These are phyloP conservation scores for Cutaneotrichosporon mucoides DNA, from an alignment of 1,284 basidiomycete species.

Conservation along the genomic window DNA sequence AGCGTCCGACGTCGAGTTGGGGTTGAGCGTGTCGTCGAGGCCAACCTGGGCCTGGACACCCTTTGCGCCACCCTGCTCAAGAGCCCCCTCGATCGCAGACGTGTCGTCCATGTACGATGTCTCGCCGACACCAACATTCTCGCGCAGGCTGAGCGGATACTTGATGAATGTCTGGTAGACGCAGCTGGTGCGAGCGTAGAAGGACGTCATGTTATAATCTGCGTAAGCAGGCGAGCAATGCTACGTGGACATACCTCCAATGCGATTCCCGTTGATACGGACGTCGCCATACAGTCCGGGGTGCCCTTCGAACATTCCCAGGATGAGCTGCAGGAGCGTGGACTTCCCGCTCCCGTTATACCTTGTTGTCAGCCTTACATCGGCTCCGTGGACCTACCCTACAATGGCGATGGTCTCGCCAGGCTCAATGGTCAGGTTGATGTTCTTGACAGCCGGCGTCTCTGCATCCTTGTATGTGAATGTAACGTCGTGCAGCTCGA, in stretches of 20 bases:
- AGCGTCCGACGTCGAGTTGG: background rate
- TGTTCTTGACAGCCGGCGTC: background rate
- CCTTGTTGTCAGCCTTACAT: background rate
- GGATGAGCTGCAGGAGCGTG: slow-evolving; percentile 59
- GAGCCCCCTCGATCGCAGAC: slow-evolving; percentile 57
- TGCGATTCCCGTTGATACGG: slow-evolving; percentile 62
- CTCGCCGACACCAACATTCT: slow-evolving; percentile 73
- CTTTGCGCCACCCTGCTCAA: slow-evolving; percentile 63
- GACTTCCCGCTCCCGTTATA: slow-evolving; percentile 13
- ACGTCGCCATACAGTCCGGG: slow-evolving; percentile 53
- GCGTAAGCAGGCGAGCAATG: too few relatives aligned
- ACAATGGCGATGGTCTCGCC: slow-evolving; percentile 1
- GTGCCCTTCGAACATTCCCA: slow-evolving; percentile 60
- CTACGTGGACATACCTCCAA: background rate
- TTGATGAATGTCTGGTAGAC: slow-evolving; percentile 78
- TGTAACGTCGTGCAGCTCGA: background rate
- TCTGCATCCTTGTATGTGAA: background rate
- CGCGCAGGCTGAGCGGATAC: slow-evolving; percentile 65
- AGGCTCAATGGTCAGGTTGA: background rate
- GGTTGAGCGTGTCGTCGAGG: slow-evolving; percentile 8
- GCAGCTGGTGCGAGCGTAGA: slow-evolving; percentile 65
- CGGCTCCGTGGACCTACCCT: background rate
- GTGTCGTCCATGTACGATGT: slow-evolving; percentile 47
- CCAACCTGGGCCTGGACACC: slow-evolving; percentile 20
- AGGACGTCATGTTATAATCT: slow-evolving; percentile 47